phyloP scores from a whole-genome alignment of 768 basidiomycete species.

The Lactarius vividus region DNA sequence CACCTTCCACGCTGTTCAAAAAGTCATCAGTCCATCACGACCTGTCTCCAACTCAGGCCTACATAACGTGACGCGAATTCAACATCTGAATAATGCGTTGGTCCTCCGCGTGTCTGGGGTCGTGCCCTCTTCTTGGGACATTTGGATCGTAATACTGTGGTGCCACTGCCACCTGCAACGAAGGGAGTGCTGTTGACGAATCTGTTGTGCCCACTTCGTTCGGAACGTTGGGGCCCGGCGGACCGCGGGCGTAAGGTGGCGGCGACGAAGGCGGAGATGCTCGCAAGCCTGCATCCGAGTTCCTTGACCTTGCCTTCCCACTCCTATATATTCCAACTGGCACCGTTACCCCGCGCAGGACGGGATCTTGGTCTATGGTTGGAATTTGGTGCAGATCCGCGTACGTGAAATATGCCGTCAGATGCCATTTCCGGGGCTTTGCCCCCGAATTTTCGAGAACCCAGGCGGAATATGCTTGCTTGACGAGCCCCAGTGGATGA shows the following conservation, averaged over 20 bases:
- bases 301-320: conserved; percentile 41
- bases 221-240: conserved; percentile 26
- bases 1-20: neutral
- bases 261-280: conserved; percentile 31
- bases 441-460: conserved; percentile 45
- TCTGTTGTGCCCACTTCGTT: conserved; percentile 18
- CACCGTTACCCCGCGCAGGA: conserved; percentile 36
- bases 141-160: conserved; percentile 32
- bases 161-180: conserved; percentile 42
- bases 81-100: conserved; percentile 60
- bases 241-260: conserved; percentile 29
- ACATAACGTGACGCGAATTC: conserved; percentile 42
- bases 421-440: conserved; percentile 61
- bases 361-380: conserved; percentile 39
- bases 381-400: conserved; percentile 40
- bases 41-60: conserved; percentile 14
- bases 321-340: conserved; percentile 42
- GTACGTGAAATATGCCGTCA: conserved; percentile 49
- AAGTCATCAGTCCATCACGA: neutral
- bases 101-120: conserved; percentile 50
- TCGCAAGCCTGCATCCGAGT: conserved; percentile 34
- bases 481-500: conserved; percentile 57
- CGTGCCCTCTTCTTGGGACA: conserved; percentile 34
- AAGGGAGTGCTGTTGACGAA: conserved; percentile 38
- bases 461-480: conserved; percentile 72